phyloP scores from a whole-genome alignment of 768 basidiomycete genomes.

The Agaricus blazei region DNA sequence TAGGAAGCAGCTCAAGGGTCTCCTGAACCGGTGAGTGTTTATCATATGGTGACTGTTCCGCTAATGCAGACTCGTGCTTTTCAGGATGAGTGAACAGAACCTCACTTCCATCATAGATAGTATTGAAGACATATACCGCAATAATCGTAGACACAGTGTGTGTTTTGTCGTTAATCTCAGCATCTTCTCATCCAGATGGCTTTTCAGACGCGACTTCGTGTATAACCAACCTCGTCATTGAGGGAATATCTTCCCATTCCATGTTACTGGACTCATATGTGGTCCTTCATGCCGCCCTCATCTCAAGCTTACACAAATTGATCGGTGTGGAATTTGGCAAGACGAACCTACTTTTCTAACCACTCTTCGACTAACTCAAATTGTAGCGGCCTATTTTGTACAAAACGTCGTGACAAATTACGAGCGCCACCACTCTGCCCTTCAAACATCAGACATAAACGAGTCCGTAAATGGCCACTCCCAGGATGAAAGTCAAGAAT shows the following conservation, averaged over 20 bases:
- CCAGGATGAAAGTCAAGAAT: conserved; percentile 23
- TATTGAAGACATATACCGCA: conserved; percentile 74
- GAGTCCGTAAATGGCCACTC: conserved; percentile 8
- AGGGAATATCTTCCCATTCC: conserved; percentile 75
- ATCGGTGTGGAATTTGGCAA: conserved; percentile 86
- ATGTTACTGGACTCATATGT: conserved; percentile 87
- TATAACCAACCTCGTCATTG: conserved; percentile 69
- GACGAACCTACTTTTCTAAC: conserved; percentile 16
- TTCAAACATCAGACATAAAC: conserved; percentile 18
- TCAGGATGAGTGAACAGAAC: conserved; percentile 88
- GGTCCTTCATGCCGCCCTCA: conserved; percentile 79
- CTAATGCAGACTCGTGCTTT: background rate
- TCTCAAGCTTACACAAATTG: conserved; percentile 75
- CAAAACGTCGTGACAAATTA: conserved; percentile 68
- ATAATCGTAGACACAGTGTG: conserved; percentile 73
- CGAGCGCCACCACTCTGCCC: conserved; percentile 44
- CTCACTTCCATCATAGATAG: conserved; percentile 68
- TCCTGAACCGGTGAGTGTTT: conserved; percentile 69
- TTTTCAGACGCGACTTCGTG: conserved; percentile 74
- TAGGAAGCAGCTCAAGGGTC: conserved; percentile 74
- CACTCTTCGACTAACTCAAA: background rate
- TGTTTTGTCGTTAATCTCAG: background rate
- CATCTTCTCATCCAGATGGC: background rate
- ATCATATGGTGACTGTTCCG: background rate
- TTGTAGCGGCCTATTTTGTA: conserved; percentile 74